These are phyloP conservation scores for Teunomyces kruisii DNA, from an alignment of 805 yeast genomes.

Conservation along the genomic window DNA sequence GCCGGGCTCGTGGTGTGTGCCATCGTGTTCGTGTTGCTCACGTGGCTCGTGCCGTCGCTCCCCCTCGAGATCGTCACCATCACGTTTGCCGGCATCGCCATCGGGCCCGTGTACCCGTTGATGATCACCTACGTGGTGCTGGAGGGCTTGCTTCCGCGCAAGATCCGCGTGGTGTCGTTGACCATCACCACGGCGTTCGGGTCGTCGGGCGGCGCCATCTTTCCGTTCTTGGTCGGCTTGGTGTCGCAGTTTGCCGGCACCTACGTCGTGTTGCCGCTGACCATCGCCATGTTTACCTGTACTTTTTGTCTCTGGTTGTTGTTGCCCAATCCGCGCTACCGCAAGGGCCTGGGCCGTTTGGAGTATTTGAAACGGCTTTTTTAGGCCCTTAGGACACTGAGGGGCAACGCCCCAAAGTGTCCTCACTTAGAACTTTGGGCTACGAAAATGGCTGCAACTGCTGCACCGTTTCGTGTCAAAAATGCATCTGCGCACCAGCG, in stretches of 20 bases:
- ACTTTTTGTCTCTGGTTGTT: slow-evolving; percentile 17
- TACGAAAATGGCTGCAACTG: no score
- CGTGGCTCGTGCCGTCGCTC: slow-evolving; percentile 16
- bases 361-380: not conserved
- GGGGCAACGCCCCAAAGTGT: no score
- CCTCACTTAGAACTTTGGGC: no score
- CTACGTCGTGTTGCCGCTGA: slow-evolving; percentile 22
- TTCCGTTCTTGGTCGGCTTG: slow-evolving; percentile 23
- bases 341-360: not conserved
- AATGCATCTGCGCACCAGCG: no score
- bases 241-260: slow-evolving; percentile 21
- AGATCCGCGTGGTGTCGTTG: slow-evolving; percentile 22
- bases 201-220: slow-evolving; percentile 23
- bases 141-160: slow-evolving; percentile 19
- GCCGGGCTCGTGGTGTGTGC: slow-evolving; percentile 11
- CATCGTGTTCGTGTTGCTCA: slow-evolving; percentile 13
- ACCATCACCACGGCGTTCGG: slow-evolving; percentile 27
- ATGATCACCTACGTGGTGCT: slow-evolving; percentile 19
- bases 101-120: slow-evolving; percentile 23
- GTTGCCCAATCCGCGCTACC: slow-evolving; percentile 13
- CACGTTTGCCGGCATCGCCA: slow-evolving; percentile 16
- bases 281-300: slow-evolving; percentile 15
- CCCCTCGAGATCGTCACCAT: slow-evolving; percentile 17
- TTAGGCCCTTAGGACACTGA: no score
- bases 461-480: no score